Evolutionary conservation across 805 yeast species (phyloP), one percentile per base, ranked within the genome.

Genomic region (Metschnikowia proteae): DNA sequence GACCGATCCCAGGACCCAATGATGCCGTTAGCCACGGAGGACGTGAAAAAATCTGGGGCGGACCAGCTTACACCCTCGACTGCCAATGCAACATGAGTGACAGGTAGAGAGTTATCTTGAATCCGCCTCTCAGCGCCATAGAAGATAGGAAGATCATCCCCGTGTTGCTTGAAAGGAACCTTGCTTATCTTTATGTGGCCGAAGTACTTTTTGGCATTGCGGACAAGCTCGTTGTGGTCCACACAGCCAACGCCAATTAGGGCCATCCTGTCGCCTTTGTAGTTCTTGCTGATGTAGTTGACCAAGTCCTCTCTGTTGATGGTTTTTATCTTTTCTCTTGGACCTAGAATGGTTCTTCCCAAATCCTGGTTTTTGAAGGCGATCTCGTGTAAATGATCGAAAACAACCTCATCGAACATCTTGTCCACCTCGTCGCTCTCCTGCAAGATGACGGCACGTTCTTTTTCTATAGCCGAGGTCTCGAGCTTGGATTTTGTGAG

Each of bases 61-160:
- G 87, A 85, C 99, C 99, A 94, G 34, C 96, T 85, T 25, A 91
- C 97, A 59, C 99, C 98, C 74, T 94, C 98, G n/a, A 94, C 84
- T 9, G 97, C 94, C 46, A 94, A 71, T 4, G 97, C 99, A 47
- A 91, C 81, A 68, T 94, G 95, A 1, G 97, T 90, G 6, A 82
- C 83, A 30, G 97, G 96, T 60, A 94, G 70, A 1, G 94, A 74
- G 54, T 81, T 81, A 59, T 94, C 97, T 58, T 84, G 84, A 49
- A 90, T 79, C 60, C 90, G 83, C 50, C 86, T 82, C 67, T 94
- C 97, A 49, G 90, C 92, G 38, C 96, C 92, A 53, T 82, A 72
- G 65, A 94, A 94, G 13, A 78, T 74, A 4, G 98, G 97, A 39
- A 85, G 64, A 49, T 81, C 85, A n/a, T 79, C 81, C 40, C 88